Percentiles rank a stretch among this genome's conserved stretches.
Evolutionary conservation across 164 flowering plant species (phyloP).

Genomic region (Paratinospora sagittata): DNA sequence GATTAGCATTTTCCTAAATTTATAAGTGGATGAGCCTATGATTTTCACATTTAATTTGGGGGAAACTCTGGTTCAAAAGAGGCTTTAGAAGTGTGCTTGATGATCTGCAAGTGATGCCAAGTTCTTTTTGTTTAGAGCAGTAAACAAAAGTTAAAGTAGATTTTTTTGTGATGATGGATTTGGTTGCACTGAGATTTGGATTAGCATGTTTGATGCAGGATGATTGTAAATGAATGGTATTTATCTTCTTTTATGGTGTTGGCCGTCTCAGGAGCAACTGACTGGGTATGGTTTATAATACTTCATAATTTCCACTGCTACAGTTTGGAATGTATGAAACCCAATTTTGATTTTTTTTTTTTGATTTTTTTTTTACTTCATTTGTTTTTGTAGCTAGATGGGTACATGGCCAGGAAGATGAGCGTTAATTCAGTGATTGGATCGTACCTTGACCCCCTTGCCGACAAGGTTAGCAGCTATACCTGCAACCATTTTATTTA

Average conservation of each 20-base stretch:
- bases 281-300: slow-evolving; percentile 58
- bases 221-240: slow-evolving; percentile 86
- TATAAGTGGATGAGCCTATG: too few relatives aligned
- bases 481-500: neutral
- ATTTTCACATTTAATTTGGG: too few relatives aligned
- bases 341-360: neutral
- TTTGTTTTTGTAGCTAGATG: slow-evolving; percentile 73
- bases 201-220: slow-evolving; percentile 43
- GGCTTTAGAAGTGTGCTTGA: too few relatives aligned
- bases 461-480: slow-evolving; percentile 70
- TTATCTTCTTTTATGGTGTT: slow-evolving; percentile 66
- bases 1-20: too few relatives aligned
- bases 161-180: neutral
- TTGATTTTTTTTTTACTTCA: too few relatives aligned
- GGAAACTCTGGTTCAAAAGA: too few relatives aligned
- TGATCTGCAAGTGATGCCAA: too few relatives aligned
- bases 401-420: slow-evolving; percentile 88
- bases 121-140: too few relatives aligned
- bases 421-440: slow-evolving; percentile 86
- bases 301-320: neutral
- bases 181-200: slow-evolving; percentile 3
- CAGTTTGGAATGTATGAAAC: neutral
- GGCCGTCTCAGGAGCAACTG: slow-evolving; percentile 80
- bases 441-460: slow-evolving; percentile 95
- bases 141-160: too few relatives aligned